A percentile compares a stretch with the other conserved stretches of the same genome.
phyloP scores from a whole-genome alignment of 2,329 filamentous ascomycete genomes.

The Reticulascus tulasneorum region DNA sequence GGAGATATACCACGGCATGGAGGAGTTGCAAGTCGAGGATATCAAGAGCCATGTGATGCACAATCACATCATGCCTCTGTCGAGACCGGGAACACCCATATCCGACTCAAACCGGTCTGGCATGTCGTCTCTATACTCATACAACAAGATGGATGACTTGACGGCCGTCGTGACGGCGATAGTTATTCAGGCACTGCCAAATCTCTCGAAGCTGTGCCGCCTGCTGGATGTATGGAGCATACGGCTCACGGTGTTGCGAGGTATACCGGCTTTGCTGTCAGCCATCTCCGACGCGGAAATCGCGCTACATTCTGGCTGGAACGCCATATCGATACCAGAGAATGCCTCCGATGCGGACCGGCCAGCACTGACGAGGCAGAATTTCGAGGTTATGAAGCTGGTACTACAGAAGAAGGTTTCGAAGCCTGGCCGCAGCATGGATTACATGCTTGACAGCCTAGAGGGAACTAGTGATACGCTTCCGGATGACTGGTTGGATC shows the following conservation, averaged over 20 bases:
- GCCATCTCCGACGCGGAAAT: constrained; percentile 64
- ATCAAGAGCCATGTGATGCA: constrained; percentile 84
- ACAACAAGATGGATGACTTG: constrained; percentile 79
- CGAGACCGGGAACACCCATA: constrained; percentile 45
- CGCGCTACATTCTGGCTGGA: constrained; percentile 64
- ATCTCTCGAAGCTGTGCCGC: constrained; percentile 67
- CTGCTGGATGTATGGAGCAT: constrained; percentile 76
- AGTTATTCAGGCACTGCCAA: constrained; percentile 82
- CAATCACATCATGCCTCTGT: constrained; percentile 67
- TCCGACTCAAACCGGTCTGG: constrained; percentile 38
- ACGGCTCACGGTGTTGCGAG: constrained; percentile 69
- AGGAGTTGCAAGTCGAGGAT: constrained; percentile 73
- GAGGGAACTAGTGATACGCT: constrained; percentile 82
- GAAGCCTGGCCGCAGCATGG: constrained; percentile 67
- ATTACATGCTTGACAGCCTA: constrained; percentile 80
- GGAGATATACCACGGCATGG: constrained; percentile 66
- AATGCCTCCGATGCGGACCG: constrained; percentile 6
- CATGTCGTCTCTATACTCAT: constrained; percentile 45
- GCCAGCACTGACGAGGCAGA: constrained; percentile 26
- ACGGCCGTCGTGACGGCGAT: constrained; percentile 88
- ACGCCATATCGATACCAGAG: constrained; percentile 42
- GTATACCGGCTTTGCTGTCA: constrained; percentile 64
- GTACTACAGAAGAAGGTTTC: constrained; percentile 67
- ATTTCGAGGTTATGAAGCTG: constrained; percentile 55
- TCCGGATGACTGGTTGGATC: constrained; percentile 82